These are phyloP conservation scores for Stephania yunnanensis DNA, from an alignment of 164 flowering plant genomes.

Conservation along the genomic window DNA sequence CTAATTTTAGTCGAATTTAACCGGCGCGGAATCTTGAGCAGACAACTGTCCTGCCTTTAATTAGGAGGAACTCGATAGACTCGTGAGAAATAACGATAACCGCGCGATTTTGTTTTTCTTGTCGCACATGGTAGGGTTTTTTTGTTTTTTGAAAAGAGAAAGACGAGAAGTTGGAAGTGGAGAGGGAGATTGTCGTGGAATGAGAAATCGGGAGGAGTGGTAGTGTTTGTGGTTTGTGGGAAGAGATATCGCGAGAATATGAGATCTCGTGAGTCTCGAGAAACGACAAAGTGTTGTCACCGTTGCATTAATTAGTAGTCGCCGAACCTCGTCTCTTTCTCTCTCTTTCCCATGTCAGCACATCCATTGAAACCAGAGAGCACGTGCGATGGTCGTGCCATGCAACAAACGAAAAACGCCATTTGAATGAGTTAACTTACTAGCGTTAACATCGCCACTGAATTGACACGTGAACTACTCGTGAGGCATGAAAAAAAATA, in stretches of 20 bases:
- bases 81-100: background rate
- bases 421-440: background rate
- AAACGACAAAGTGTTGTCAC: background rate
- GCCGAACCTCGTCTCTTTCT: background rate
- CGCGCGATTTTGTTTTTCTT: too few species aligned
- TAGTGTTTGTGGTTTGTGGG: background rate
- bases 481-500: too few species aligned
- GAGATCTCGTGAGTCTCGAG: background rate
- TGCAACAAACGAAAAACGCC: background rate
- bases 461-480: too few species aligned
- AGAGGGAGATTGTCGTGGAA: background rate
- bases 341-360: background rate
- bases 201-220: background rate
- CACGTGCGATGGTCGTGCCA: slow-evolving; percentile 1
- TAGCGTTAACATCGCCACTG: background rate
- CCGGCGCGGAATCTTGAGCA: slow-evolving; percentile 21
- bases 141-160: too few species aligned
- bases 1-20: slow-evolving; percentile 17
- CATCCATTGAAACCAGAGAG: background rate
- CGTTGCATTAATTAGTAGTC: background rate
- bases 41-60: slow-evolving; percentile 19
- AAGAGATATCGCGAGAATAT: background rate
- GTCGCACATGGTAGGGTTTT: too few species aligned
- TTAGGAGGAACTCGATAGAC: slow-evolving; percentile 2
- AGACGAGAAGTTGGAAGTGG: background rate